Conservation (phyloP, 176 grass and related monocot genomes). For the Triticum aestivum region IWGSC_CS_RefSeq_v2.1 NC_057804.1:66044935-66045434, state of each 20-base stretch:
- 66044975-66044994: slow-evolving; percentile 66
- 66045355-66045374: slow-evolving; percentile 83
- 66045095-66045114: slow-evolving; percentile 98
- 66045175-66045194: slow-evolving; percentile 66
- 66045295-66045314: slow-evolving; percentile 12
- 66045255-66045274: slow-evolving; percentile 2
- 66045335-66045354: slow-evolving; percentile 69
- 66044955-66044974: slow-evolving; percentile 87
- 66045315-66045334: slow-evolving; percentile 22
- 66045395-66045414: slow-evolving; percentile 71
- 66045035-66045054: slow-evolving; percentile 92
- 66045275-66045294: slow-evolving; percentile 13
- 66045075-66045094: slow-evolving; percentile 93
- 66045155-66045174: slow-evolving; percentile 95
- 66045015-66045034: slow-evolving; percentile 98
- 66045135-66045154: slow-evolving; percentile 96
- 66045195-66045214: slow-evolving; percentile 18
- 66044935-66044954: slow-evolving; percentile 84
- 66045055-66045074: slow-evolving; percentile 89
- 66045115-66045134: slow-evolving; percentile 97
- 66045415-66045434: slow-evolving; percentile 3
- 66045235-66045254: slow-evolving; percentile 15
- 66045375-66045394: slow-evolving; percentile 77
- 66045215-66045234: slow-evolving; percentile 25
- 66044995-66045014: slow-evolving; percentile 93